Base-by-base conservation (phyloP, 2,329 filamentous ascomycete species). In the Lojkania enalia region DNA sequence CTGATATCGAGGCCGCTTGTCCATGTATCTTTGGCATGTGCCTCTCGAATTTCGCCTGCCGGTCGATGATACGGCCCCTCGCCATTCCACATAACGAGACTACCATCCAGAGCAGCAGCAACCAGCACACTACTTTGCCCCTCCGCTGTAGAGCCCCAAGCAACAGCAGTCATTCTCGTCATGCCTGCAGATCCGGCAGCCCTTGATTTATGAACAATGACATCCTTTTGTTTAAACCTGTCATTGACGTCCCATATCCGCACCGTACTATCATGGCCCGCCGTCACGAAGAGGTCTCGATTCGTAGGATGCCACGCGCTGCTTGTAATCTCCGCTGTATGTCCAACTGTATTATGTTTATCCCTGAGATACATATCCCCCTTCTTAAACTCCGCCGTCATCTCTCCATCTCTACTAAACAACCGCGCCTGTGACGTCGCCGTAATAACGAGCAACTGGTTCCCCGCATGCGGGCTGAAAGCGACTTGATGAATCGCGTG, bases 351-450 rank as follows among this genome's bases (percentile, higher is more conserved):
- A 67, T 97, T 91, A 71, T 96, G 83, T 87, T 97, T 95, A 68
- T 99, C 94, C 42, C 92, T 82, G 55, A 99, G 74, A 62, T 99
- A 99, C 91, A 97, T 97, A 67, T 99, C 94, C 35, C 94, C 94
- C 72, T 99, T 99, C 57, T 90, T 86, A 55, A 96, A 97, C 63
- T 96, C 90, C 1, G 86, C 86, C 37, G 95, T 60, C 5, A 87
- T 79, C 33, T 95, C 89, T 29, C 94, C 94, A 73, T 99, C 92
- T 61, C 94, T 84, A 58, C 83, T 88, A 67, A 97, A 79, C 18
- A 99, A 84, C 68, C 90, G 91, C 11, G 92, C 89, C 68, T 97
- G 92, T 1, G 92, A 86, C 30, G 92, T 88, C 5, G 92, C 90
- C 5, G 90, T 87, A 33, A 97, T 78, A 57, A 94, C 95, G 23